Percentiles rank a stretch among this genome's conserved stretches.
Evolutionary conservation across 1,284 basidiomycete species (phyloP).

Genomic region (Microstroma glucosiphilum): DNA sequence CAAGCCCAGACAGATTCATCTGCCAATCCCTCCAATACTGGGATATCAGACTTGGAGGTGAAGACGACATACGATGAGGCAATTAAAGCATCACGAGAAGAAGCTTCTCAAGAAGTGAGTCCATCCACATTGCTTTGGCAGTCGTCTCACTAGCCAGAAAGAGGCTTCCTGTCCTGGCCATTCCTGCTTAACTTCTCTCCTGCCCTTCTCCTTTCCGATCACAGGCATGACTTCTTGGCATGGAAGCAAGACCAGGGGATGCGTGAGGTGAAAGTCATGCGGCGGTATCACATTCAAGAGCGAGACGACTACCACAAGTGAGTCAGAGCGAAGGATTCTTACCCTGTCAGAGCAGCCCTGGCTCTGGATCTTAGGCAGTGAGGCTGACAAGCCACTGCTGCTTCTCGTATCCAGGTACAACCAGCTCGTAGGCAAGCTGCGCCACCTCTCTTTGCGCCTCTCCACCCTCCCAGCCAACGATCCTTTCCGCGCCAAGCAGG

Average conservation of each 20-base stretch:
- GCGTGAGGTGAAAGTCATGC: conserved; percentile 89
- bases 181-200: neutral
- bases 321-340: conserved; percentile 26
- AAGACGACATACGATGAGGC: conserved; percentile 27
- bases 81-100: conserved; percentile 49
- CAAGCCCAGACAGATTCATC: no score
- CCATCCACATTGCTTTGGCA: neutral
- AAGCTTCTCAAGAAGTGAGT: conserved; percentile 50
- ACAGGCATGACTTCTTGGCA: conserved; percentile 56
- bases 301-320: conserved; percentile 89
- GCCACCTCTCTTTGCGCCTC: conserved; percentile 77
- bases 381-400: no score
- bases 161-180: neutral
- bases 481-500: conserved; percentile 77
- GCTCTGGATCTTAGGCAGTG: no score
- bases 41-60: no score
- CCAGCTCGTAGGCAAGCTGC: conserved; percentile 81
- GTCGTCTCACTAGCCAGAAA: neutral
- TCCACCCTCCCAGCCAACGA: conserved; percentile 83
- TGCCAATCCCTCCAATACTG: no score
- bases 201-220: conserved; percentile 6
- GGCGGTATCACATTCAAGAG: conserved; percentile 70
- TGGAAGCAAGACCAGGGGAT: conserved; percentile 94
- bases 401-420: conserved; percentile 66
- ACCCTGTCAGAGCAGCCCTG: no score